Conservation (phyloP, 2,329 filamentous ascomycete species). For the Calonectria hawksworthii region DNA sequence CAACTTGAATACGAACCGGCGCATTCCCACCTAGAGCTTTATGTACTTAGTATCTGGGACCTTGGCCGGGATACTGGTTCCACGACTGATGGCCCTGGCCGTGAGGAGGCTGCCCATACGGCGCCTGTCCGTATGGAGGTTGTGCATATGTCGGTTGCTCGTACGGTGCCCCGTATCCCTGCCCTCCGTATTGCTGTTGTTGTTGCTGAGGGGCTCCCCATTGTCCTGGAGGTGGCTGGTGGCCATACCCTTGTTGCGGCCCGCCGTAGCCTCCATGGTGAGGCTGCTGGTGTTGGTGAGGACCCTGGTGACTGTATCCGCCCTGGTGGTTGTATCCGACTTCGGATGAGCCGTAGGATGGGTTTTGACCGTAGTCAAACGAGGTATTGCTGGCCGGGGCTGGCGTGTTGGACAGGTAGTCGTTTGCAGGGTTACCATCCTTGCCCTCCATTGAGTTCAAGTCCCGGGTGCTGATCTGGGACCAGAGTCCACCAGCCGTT, state of each 20-base stretch:
- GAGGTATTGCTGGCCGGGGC: conserved; percentile 50
- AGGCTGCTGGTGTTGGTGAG: conserved; percentile 50
- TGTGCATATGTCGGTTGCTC: conserved; percentile 41
- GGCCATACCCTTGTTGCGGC: conserved; percentile 40
- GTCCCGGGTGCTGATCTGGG: conserved; percentile 72
- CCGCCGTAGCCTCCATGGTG: conserved; percentile 51
- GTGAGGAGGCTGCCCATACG: conserved; percentile 30
- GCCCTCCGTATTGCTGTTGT: conserved; percentile 48
- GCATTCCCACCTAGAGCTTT: neutral
- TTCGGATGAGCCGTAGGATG: conserved; percentile 46
- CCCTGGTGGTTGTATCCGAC: conserved; percentile 40
- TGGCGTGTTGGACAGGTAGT: conserved; percentile 57
- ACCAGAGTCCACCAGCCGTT: conserved; percentile 72
- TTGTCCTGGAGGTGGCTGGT: conserved; percentile 45
- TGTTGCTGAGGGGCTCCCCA: conserved; percentile 47
- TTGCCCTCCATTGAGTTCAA: conserved; percentile 67
- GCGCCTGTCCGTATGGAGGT: conserved; percentile 40
- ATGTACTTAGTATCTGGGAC: conserved; percentile 49
- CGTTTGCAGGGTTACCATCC: conserved; percentile 55
- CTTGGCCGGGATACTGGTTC: conserved; percentile 56
- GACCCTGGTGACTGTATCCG: conserved; percentile 42
- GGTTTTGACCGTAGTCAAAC: conserved; percentile 59
- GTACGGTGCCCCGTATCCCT: conserved; percentile 43
- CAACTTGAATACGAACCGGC: neutral
- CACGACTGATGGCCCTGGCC: conserved; percentile 48